phyloP scores from a whole-genome alignment of 108 stramenopile genomes.

The Skeletonema tropicum region DNA sequence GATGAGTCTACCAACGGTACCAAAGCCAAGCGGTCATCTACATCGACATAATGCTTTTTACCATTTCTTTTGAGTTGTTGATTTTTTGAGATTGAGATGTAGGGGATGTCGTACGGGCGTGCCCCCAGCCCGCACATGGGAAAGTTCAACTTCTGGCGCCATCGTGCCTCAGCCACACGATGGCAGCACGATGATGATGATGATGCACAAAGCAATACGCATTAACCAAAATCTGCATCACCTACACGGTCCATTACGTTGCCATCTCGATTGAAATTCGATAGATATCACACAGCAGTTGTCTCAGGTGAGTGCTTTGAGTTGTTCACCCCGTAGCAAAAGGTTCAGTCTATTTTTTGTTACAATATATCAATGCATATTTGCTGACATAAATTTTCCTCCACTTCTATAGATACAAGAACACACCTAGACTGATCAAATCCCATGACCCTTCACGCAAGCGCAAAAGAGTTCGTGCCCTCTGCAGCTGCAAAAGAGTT shows the following conservation, averaged over 20 bases:
- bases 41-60: neutral
- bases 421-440: neutral
- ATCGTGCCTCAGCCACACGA: neutral
- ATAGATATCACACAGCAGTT: neutral
- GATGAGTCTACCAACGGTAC: neutral
- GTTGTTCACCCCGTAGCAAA: neutral
- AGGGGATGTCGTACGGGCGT: too few relatives aligned
- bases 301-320: neutral
- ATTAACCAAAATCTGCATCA: neutral
- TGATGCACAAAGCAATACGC: neutral
- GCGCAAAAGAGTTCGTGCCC: slow-evolving; percentile 21
- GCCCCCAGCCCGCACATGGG: too few relatives aligned
- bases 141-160: neutral
- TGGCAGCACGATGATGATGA: neutral
- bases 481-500: slow-evolving; percentile 36
- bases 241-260: neutral
- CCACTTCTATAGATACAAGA: neutral
- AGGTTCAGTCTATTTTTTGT: neutral
- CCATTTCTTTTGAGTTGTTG: too few relatives aligned
- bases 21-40: neutral
- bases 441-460: slow-evolving; percentile 16
- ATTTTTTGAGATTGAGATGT: too few relatives aligned
- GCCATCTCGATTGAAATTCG: neutral
- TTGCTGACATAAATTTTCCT: neutral
- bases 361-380: too few relatives aligned